These are phyloP conservation scores for Echium plantagineum DNA, from an alignment of 257 asterid species.

Conservation along the genomic window DNA sequence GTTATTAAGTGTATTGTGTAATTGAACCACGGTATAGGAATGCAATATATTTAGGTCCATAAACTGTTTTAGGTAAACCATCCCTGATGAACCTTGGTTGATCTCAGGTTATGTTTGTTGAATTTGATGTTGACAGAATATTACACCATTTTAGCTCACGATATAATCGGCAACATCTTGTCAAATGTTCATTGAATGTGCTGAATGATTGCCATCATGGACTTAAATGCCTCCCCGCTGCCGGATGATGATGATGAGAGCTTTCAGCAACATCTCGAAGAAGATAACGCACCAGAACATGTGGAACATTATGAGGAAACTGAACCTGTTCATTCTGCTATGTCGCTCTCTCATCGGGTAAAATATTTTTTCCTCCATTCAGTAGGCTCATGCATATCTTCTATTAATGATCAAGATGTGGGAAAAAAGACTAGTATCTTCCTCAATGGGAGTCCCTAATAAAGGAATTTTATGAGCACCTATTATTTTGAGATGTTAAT, in stretches of 20 bases:
- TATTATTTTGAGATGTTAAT: not conserved
- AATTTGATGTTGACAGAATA: slow-evolving; percentile 3
- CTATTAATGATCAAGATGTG: not conserved
- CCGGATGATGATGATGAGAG: slow-evolving; percentile 87
- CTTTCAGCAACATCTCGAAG: slow-evolving; percentile 48
- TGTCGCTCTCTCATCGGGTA: slow-evolving; percentile 64
- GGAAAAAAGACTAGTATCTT: not conserved
- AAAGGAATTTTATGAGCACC: not conserved
- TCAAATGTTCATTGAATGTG: slow-evolving; percentile 35
- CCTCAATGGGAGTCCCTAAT: not conserved
- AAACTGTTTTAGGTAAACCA: not conserved
- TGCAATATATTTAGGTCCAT: not conserved
- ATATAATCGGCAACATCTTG: slow-evolving; percentile 3
- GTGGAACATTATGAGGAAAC: slow-evolving; percentile 36
- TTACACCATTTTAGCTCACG: slow-evolving; percentile 3
- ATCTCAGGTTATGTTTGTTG: not conserved
- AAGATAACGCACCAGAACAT: slow-evolving; percentile 41
- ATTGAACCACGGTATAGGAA: no score
- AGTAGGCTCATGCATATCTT: slow-evolving; percentile 8
- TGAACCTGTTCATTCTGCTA: slow-evolving; percentile 47
- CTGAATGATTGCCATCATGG: slow-evolving; percentile 72
- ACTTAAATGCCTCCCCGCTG: slow-evolving; percentile 83
- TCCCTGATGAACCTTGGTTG: not conserved
- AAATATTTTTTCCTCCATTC: slow-evolving; percentile 9
- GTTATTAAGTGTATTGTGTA: no score